Evolutionary conservation across 2,329 filamentous ascomycete genomes (phyloP).

Genomic region (Penicillium sumatraense): DNA sequence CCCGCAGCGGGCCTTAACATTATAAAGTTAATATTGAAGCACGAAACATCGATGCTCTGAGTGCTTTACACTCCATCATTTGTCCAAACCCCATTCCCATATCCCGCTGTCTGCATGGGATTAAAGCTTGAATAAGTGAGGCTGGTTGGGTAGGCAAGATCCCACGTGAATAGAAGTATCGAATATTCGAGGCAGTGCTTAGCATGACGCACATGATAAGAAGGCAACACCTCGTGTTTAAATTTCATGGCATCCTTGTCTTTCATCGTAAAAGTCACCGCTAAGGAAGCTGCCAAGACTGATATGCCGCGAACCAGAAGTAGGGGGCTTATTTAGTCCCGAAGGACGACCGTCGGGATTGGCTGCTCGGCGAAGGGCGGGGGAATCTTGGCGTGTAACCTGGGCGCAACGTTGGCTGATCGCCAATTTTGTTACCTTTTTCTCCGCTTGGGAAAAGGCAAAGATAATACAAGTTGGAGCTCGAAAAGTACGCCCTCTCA

Average conservation of each 20-base stretch:
- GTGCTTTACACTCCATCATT: too few relatives aligned
- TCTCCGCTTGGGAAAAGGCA: not conserved
- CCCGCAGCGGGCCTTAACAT: too few relatives aligned
- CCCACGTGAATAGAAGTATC: not conserved
- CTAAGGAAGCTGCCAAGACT: not conserved
- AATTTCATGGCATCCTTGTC: not conserved
- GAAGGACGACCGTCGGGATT: not conserved
- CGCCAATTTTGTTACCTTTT: slow-evolving; percentile 1
- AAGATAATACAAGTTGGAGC: not conserved
- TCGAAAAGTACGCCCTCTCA: not conserved
- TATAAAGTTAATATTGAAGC: too few relatives aligned
- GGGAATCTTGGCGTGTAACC: slow-evolving; percentile 9
- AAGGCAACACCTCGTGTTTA: not conserved
- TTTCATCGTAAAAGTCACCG: not conserved
- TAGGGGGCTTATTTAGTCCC: not conserved
- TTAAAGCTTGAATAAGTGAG: not conserved
- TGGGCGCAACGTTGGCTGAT: slow-evolving; percentile 4
- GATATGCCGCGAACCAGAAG: not conserved
- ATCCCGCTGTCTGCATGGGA: not conserved
- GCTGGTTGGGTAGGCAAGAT: not conserved
- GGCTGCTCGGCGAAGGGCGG: not conserved
- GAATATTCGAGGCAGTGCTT: not conserved
- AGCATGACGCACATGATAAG: not conserved
- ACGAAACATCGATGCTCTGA: too few relatives aligned
- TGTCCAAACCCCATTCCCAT: not conserved